phyloP scores from a whole-genome alignment of 2,329 filamentous ascomycete species.

The Aphanocladium album region DNA sequence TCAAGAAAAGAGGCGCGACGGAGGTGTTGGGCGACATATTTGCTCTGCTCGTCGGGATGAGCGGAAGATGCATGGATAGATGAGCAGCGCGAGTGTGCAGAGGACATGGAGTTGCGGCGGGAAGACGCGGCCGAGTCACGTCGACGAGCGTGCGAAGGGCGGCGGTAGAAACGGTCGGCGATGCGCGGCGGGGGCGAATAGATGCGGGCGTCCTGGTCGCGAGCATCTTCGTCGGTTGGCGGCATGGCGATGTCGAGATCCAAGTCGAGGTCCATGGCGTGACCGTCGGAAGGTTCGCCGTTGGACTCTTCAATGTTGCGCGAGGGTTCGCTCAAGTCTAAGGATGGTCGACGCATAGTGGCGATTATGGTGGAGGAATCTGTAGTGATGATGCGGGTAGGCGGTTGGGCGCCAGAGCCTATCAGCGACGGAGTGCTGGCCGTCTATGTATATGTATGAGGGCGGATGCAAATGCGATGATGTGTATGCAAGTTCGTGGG shows the following conservation, averaged over 20 bases:
- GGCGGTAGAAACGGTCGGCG: conserved; percentile 73
- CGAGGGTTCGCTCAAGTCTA: conserved; percentile 37
- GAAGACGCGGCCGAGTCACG: conserved; percentile 75
- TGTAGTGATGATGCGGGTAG: background rate
- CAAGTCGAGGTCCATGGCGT: conserved; percentile 17
- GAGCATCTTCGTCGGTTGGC: conserved; percentile 31
- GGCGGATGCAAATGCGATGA: conserved; percentile 2
- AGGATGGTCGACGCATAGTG: conserved; percentile 39
- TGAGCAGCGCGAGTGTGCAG: conserved; percentile 65
- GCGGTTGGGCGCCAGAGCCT: background rate
- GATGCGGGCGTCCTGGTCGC: conserved; percentile 30
- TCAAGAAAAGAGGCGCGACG: conserved; percentile 77
- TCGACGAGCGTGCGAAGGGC: conserved; percentile 59
- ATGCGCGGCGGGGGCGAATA: conserved; percentile 69
- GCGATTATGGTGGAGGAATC: background rate
- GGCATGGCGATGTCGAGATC: conserved; percentile 33
- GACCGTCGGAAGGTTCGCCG: conserved; percentile 25
- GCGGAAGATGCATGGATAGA: conserved; percentile 49
- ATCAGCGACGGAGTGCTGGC: background rate
- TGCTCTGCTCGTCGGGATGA: conserved; percentile 61
- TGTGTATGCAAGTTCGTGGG: conserved; percentile 2
- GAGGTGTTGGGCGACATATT: conserved; percentile 71
- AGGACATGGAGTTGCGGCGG: conserved; percentile 74
- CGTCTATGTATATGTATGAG: background rate
- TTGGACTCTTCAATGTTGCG: conserved; percentile 34